Base-by-base conservation (phyloP, 208 protist genomes). In the Acanthamoeba healyi region DNA sequence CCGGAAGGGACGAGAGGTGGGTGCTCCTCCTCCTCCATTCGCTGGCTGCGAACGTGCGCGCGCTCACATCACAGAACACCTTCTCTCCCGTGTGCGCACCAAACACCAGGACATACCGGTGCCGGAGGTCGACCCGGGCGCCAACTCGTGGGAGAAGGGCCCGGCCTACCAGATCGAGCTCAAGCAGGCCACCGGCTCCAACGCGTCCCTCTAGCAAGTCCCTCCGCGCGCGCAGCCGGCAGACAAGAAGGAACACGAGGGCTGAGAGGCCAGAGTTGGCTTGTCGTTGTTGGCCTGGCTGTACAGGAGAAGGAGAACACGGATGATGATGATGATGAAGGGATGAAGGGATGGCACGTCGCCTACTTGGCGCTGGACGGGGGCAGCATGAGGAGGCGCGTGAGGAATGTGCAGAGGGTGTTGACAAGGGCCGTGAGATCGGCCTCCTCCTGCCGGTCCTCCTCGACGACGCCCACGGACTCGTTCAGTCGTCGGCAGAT, bases 1-100 rank as follows among this genome's bases (percentile, higher is more conserved):
- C 56, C 56, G 36, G 10, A 94, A 94, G 38, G 24, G 42, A 32
- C 32, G 89, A 94, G 61, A 81, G 46, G n/a, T 70, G 29, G 5
- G 61, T 70, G 29, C 19, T 54, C 49, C 49, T 54, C 49, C 49
- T 54, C 61, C 19, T 70, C 61, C 61, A 7, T 70, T 34, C n/a
- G n/a, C n/a, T n/a, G n/a, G n/a, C n/a, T n/a, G n/a, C n/a, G n/a
- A n/a, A n/a, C n/a, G n/a, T n/a, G n/a, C n/a, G n/a, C n/a, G n/a
- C n/a, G n/a, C n/a, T n/a, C n/a, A n/a, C n/a, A n/a, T n/a, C n/a
- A n/a, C n/a, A n/a, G n/a, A n/a, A n/a, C n/a, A n/a, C n/a, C n/a
- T n/a, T n/a, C n/a, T n/a, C n/a, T n/a, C n/a, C n/a, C 14, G 29
- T 70, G 49, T 54, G 49, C 49, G 49, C 15, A 15, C 49, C 10